Evolutionary conservation across 441 rosid species (phyloP), one percentile per base, ranked within the genome.

Genomic region (Eutrema salsugineum): DNA sequence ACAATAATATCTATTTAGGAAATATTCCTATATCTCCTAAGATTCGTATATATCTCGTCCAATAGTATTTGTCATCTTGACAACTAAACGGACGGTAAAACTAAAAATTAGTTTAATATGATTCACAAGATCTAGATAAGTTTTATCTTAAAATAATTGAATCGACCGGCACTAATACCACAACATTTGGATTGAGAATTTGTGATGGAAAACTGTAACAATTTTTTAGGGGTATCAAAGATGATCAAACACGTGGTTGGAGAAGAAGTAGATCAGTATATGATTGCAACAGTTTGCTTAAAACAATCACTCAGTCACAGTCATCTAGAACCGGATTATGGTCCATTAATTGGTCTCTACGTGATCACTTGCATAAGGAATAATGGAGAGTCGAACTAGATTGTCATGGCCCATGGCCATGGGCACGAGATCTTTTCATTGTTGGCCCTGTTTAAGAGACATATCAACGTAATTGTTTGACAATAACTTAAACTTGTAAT

Each of bases 181-280:
- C 35, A 63, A 30, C 64, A 54, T 44, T 16, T 15, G 44, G 11
- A 47, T 5, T n/a, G n/a, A n/a, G n/a, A n/a, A n/a, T n/a, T n/a
- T 48, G 35, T 33, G 56, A 11, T 28, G 15, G 66, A 61, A 59
- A 60, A 14, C 46, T 9, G 27, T 49, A 27, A 32, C 40, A 57
- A 7, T 17, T 11, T 55, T 8, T 20, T 54, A 1, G 43, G 32
- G 36, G 60, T 43, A 11, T 20, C 12, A 63, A 55, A 64, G 36
- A 65, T 48, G 17, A 28, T 44, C 71, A 65, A 49, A 40, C 62
- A 49, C 72, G 78, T 73, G 72, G 67, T 28, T 39, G 72, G 67
- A 57, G 61, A 66, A 66, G 32, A 73, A 49, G 15, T 58, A 30
- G 7, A 11, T n/a, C n/a, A n/a, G n/a, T 8, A 43, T 33, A 36